These are phyloP conservation scores for Lichtheimia ornata DNA, from an alignment of 371 early-diverging fungal genomes.

Conservation along the genomic window DNA sequence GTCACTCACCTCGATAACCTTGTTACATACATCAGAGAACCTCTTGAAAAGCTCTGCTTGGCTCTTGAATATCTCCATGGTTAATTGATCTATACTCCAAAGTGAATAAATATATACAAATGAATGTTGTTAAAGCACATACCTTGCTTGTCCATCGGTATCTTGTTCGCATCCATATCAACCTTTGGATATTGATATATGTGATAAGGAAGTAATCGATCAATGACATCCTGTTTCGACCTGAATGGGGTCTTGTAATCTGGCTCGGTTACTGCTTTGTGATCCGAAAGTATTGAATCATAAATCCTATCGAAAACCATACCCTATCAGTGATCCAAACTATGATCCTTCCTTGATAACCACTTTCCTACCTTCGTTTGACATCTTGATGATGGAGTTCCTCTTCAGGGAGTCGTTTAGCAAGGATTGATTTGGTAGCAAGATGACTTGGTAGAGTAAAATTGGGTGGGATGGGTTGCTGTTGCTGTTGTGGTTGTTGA, in stretches of 20 bases:
- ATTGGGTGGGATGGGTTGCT: background rate
- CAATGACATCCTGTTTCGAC: constrained; percentile 61
- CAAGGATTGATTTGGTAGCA: constrained; percentile 31
- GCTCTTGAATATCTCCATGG: constrained; percentile 44
- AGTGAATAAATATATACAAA: constrained; percentile 4
- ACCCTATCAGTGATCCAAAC: background rate
- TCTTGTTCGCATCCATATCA: constrained; percentile 61
- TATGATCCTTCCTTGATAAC: background rate
- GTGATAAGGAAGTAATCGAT: constrained; percentile 72
- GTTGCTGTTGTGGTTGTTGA: background rate
- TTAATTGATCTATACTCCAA: constrained; percentile 30
- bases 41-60: constrained; percentile 42
- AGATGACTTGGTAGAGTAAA: constrained; percentile 13
- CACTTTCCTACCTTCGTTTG: constrained; percentile 32
- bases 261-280: constrained; percentile 44
- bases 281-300: constrained; percentile 51
- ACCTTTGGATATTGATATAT: constrained; percentile 68
- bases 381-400: constrained; percentile 45
- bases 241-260: constrained; percentile 64
- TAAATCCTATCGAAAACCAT: constrained; percentile 20
- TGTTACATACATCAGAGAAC: constrained; percentile 19
- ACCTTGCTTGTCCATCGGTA: constrained; percentile 47
- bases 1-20: constrained; percentile 25
- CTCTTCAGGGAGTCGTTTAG: constrained; percentile 52
- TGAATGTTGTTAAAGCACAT: background rate